Conservation (phyloP, 176 grass and related monocot species). For the Cenchrus purpureus region DNA sequence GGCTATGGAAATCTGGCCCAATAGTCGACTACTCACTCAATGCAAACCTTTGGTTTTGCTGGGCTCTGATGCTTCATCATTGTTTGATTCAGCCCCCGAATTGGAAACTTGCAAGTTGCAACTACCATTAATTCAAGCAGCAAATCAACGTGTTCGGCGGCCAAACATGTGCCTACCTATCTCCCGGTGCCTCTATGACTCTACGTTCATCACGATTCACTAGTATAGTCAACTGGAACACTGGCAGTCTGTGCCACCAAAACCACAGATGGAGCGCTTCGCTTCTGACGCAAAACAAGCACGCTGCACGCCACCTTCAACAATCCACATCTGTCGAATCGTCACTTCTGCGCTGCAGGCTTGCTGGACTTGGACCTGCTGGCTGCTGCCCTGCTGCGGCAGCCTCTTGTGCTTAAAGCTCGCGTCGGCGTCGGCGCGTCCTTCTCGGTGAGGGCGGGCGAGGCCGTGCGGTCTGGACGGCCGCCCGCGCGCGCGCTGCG, state of each 20-base stretch:
- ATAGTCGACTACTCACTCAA: neutral
- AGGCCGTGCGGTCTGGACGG: constrained; percentile 11
- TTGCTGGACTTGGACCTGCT: too few species aligned
- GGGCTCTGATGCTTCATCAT: neutral
- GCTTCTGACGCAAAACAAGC: too few species aligned
- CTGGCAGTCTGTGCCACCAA: neutral
- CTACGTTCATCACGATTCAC: neutral
- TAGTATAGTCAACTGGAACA: neutral
- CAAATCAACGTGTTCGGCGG: neutral
- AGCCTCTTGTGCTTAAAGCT: too few species aligned
- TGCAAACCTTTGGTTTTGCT: neutral
- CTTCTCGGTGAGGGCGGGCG: constrained; percentile 17
- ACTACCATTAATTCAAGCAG: neutral
- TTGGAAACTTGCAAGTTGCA: neutral
- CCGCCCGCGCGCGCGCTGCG: neutral
- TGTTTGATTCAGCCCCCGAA: neutral
- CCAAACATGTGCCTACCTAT: neutral
- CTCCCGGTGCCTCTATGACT: neutral
- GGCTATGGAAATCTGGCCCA: too few species aligned
- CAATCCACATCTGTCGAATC: too few species aligned
- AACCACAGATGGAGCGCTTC: too few species aligned
- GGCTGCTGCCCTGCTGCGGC: too few species aligned
- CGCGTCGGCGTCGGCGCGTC: neutral
- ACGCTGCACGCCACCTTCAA: too few species aligned
- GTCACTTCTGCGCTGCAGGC: too few species aligned